phyloP scores from a whole-genome alignment of 2,329 filamentous ascomycete species.

The Orbilia blumenaviensis region DNA sequence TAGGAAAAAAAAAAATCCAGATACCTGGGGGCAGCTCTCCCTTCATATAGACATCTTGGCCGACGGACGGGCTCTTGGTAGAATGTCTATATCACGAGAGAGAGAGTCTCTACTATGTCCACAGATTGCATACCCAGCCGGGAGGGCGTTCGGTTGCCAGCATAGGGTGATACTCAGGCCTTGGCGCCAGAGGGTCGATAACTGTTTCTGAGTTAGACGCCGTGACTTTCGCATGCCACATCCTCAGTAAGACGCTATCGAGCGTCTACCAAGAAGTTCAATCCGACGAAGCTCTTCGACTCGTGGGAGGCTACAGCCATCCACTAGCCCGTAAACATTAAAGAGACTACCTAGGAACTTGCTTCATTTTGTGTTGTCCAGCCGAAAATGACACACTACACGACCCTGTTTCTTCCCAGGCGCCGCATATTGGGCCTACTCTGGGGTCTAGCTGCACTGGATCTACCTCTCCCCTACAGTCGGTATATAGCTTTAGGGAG shows the following conservation, averaged over 20 bases:
- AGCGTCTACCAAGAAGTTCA: neutral
- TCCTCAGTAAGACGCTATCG: neutral
- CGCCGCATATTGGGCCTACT: neutral
- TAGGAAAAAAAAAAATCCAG: conserved; percentile 1
- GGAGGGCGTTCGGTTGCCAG: conserved; percentile 4
- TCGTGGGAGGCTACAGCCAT: neutral
- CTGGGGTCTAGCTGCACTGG: neutral
- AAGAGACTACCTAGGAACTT: neutral
- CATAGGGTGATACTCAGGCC: neutral
- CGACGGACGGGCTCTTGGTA: neutral
- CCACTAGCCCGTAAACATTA: neutral
- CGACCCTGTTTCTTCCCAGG: neutral
- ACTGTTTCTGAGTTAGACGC: neutral
- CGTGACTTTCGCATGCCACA: conserved; percentile 4
- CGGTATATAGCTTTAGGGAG: neutral
- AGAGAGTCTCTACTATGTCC: neutral
- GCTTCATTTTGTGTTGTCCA: conserved; percentile 38
- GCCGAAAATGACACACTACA: conserved; percentile 42
- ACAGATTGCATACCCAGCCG: conserved; percentile 15
- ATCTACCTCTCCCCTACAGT: neutral
- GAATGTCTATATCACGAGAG: neutral
- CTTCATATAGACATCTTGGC: conserved; percentile 48
- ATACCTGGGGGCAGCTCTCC: neutral
- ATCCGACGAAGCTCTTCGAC: neutral
- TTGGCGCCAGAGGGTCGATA: neutral